These are phyloP conservation scores for Geotrichum citri-aurantii DNA, from an alignment of 1,139 yeast genomes.

Conservation along the genomic window DNA sequence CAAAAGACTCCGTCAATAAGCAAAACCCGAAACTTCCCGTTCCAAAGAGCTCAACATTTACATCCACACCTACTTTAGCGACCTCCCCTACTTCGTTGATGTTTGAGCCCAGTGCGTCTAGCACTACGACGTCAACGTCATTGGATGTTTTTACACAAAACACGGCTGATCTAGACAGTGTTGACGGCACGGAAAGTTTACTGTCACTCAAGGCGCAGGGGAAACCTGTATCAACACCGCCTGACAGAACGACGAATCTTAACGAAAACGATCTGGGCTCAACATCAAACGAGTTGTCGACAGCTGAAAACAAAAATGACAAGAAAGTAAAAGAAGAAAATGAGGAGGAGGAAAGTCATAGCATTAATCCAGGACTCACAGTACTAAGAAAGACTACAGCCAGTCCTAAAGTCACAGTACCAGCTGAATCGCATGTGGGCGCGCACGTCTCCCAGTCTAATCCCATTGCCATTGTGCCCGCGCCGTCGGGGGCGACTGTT, in stretches of 20 bases:
- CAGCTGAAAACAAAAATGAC: background rate
- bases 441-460: background rate
- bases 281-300: background rate
- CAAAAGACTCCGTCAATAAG: background rate
- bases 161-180: background rate
- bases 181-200: background rate
- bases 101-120: background rate
- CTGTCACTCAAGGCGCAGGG: background rate
- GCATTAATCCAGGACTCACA: background rate
- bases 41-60: background rate
- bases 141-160: background rate
- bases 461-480: background rate
- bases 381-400: background rate
- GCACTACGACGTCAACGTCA: background rate
- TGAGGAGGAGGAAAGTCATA: background rate
- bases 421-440: background rate
- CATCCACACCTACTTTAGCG: background rate
- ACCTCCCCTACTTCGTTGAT: background rate
- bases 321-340: no score
- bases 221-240: background rate
- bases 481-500: background rate
- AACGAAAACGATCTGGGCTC: background rate
- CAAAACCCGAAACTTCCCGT: background rate
- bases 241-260: background rate
- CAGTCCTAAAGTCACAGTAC: background rate